phyloP scores from a whole-genome alignment of 768 basidiomycete species.

The Coprinopsis sp. region DNA sequence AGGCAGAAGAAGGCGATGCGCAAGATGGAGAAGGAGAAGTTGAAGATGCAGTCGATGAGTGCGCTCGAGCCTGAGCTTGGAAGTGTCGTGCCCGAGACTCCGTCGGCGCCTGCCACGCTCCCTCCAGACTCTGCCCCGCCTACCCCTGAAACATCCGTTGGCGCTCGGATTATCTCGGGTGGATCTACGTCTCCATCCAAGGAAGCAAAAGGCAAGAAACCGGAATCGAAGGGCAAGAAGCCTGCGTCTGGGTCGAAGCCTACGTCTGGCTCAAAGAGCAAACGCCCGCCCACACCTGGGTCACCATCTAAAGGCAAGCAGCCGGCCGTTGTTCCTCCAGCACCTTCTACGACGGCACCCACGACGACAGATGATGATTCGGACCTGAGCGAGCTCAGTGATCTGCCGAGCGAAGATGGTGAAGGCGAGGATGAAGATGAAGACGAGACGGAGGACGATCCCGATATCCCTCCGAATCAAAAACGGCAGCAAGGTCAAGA shows the following conservation, averaged over 20 bases:
- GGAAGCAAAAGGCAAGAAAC: no score
- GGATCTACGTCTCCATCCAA: no score
- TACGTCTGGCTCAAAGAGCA: no score
- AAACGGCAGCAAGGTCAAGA: slow-evolving; percentile 12
- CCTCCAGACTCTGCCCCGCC: not conserved
- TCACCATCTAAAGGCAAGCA: slow-evolving; percentile 7
- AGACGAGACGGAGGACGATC: slow-evolving; percentile 6
- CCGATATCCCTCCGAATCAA: no score
- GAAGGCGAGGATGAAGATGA: slow-evolving; percentile 2
- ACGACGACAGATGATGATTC: slow-evolving; percentile 23
- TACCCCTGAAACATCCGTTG: no score
- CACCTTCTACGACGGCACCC: not conserved
- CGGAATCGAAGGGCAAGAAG: no score
- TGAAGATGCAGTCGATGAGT: not conserved
- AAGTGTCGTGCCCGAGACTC: not conserved
- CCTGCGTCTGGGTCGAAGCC: not conserved
- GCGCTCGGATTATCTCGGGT: no score
- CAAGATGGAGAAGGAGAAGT: slow-evolving; percentile 13
- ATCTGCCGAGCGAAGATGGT: slow-evolving; percentile 26
- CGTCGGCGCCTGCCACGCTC: not conserved
- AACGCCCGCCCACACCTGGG: no score
- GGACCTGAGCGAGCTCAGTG: slow-evolving; percentile 43
- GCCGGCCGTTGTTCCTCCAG: not conserved
- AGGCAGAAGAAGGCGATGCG: slow-evolving; percentile 44
- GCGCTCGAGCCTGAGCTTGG: not conserved